These are phyloP conservation scores for Trebouxiophyceae sp. DNA, from an alignment of 163 green algal species.

Conservation along the genomic window DNA sequence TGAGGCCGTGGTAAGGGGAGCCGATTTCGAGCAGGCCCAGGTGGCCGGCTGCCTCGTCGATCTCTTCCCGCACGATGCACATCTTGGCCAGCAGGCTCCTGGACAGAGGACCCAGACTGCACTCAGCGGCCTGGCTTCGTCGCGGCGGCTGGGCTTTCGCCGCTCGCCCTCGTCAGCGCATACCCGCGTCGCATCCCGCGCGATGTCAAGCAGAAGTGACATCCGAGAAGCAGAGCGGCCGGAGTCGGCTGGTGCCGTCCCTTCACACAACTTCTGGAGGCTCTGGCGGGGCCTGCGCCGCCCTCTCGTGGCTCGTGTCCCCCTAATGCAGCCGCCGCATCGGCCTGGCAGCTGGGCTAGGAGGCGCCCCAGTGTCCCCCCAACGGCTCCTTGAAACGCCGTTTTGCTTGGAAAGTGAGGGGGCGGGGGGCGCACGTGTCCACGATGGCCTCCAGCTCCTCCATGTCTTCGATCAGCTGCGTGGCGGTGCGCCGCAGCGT, in stretches of 20 bases:
- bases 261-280: too few relatives aligned
- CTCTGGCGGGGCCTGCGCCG: too few relatives aligned
- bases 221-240: too few relatives aligned
- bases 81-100: background rate
- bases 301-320: too few relatives aligned
- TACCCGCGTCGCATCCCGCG: too few relatives aligned
- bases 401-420: background rate
- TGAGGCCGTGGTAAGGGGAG: background rate
- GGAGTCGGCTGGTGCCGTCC: too few relatives aligned
- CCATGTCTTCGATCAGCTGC: background rate
- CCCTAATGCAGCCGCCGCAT: too few relatives aligned
- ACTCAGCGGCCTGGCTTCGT: background rate
- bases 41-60: background rate
- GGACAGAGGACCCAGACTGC: background rate
- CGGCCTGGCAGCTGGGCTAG: too few relatives aligned
- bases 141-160: too few relatives aligned
- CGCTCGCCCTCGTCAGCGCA: too few relatives aligned
- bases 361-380: too few relatives aligned
- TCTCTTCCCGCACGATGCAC: background rate
- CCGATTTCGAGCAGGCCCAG: background rate
- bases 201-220: too few relatives aligned
- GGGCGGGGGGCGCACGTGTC: background rate
- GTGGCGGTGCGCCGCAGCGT: background rate
- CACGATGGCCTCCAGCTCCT: background rate
- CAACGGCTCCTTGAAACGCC: constrained; percentile 1